Base-by-base conservation (phyloP, 441 rosid species). In the Kokia cookei region DNA sequence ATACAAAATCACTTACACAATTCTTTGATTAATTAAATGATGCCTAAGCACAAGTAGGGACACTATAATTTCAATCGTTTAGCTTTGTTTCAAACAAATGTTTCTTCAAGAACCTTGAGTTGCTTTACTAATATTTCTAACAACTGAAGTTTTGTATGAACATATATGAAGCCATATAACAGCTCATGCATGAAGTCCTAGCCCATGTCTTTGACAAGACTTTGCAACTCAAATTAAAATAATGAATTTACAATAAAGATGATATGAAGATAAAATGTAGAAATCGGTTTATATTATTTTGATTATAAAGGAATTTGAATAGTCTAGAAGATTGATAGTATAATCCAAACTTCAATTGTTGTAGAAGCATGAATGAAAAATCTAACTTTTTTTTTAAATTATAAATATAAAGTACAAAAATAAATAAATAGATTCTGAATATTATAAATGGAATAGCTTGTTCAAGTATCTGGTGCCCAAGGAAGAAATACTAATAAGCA, bases 11-110 rank as follows among this genome's bases (percentile, higher is more conserved):
- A 64, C 14, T 50, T 13, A 64, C 51, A 60, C 40, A 29, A 37
- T 29, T 55, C 67, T 69, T 43, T 72, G 63, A 69, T 32, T 50
- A 68, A 35, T n/a, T 58, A 22, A 71, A 43, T 55, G 42, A 71
- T 24, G 65, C 22, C 24, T 19, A 71, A 22, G 15, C 74, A 57
- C 15, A 71, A 22, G 35, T 45, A 57, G 1, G 24, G 43, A 8
- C 40, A 13, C 65, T 9, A 24, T 47, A 13, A 58, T 45, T 71
- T 60, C 40, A 26, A 42, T 42, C 27, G 19, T 71, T 45, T 42
- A 26, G 45, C 40, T 19, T 26, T 24, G 42, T 58, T 70, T 37
- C 50, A 57, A 71, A 37, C 58, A 19, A 26, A 42, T 22, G 19
- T 42, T 58, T 24, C 74, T 13, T 71, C 8, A 37, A 58, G 35